phyloP scores from a whole-genome alignment of 345 rosid genomes.

The Lenwebbia sp. region DNA sequence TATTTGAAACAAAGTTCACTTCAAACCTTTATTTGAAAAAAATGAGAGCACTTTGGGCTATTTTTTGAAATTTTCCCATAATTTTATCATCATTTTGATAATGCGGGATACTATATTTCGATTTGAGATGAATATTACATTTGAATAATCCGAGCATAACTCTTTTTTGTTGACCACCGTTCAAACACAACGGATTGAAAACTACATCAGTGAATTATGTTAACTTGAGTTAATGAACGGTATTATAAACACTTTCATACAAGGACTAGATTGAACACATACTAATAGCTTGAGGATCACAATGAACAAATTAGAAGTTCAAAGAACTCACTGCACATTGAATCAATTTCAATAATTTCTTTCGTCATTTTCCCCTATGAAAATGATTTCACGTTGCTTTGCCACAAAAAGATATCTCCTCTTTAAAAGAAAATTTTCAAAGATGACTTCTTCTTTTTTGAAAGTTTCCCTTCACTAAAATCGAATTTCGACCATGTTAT shows the following conservation, averaged over 20 bases:
- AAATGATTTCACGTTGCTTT: background rate
- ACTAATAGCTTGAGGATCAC: fast-evolving
- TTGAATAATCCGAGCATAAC: background rate
- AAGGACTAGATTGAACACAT: background rate
- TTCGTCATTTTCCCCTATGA: fast-evolving
- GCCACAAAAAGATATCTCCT: background rate
- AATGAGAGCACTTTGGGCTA: no score
- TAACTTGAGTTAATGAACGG: background rate
- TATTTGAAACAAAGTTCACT: no score
- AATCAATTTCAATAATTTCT: fast-evolving
- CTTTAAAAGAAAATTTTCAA: background rate
- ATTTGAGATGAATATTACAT: background rate
- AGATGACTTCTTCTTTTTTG: background rate
- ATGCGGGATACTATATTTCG: background rate
- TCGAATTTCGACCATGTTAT: background rate
- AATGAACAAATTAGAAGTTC: background rate
- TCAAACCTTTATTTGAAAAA: no score
- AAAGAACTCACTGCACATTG: fast-evolving
- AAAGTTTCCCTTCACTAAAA: background rate
- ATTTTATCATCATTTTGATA: background rate
- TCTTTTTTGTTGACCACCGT: background rate
- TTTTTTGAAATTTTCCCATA: no score
- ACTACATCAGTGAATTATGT: fast-evolving
- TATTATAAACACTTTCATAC: fast-evolving
- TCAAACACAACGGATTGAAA: background rate